Evolutionary conservation across 306 rosid species (phyloP), one percentile per base, ranked within the genome.

Genomic region (Cyamopsis tetragonoloba): DNA sequence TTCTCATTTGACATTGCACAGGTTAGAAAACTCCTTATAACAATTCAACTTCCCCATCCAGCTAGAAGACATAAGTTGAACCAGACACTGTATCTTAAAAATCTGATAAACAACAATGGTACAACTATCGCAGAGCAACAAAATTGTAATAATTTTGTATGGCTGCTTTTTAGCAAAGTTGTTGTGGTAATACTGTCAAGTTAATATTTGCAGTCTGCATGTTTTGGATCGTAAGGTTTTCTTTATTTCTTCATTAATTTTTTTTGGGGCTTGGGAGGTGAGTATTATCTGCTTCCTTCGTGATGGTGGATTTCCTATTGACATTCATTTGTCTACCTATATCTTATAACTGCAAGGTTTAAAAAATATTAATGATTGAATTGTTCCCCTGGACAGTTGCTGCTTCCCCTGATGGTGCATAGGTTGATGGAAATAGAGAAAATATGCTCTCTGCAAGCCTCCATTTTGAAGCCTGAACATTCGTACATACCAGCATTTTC

Each of bases 401-500:
- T 59, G 77, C 82, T 61, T 74, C 54, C 74, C 74, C 79, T 0
- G 83, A 83, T 62, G 88, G 81, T 73, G 24, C 48, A 12, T 70
- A 57, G 71, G 62, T 46, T 15, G 87, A 80, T 57, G 75, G 74
- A 71, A 55, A 68, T 58, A 77, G 76, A 59, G 68, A 80, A 85
- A 54, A 67, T 77, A 50, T 31, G 67, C 58, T 24, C 63, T 72
- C 24, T 79, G 75, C 79, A 74, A 73, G 71, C 83, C 41, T 77
- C 83, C 41, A 74, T 85, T 74, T 56, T 85, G 64, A 71, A 82
- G 82, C 87, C 85, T 4, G 81, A 79, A 63, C 85, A 85, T 74
- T 63, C 82, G 63, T 86, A 64, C n/a, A 83, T 80, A 31, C 84
- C 84, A 1, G 32, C 42, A 6, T 56, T 67, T 58, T 71, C 81